Evolutionary conservation across 305 asterid species (phyloP), one percentile per base, ranked within the genome.

Genomic region (Solanum hybrid): DNA sequence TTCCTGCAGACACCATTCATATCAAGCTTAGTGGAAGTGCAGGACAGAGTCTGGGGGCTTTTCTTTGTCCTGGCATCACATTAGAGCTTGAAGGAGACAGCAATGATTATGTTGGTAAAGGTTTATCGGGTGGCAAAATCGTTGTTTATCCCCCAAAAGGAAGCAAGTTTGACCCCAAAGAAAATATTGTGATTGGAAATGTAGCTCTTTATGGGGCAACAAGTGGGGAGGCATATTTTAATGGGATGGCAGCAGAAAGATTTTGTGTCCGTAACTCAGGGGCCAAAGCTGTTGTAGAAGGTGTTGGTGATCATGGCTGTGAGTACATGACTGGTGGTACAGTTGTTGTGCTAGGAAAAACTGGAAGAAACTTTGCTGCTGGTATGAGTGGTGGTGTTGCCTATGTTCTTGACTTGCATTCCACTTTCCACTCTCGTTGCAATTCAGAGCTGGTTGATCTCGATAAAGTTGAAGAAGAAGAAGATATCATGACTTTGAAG

Each of bases 341-440:
- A 64, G 95, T 97, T 86, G 99, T 98, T 73, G 95, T 98, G 88
- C 94, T 98, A 42, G 99, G 99, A 85, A 95, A 93, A 92, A 95
- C 98, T 5, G 99, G 99, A 64, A 93, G 99, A 88, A 98, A 98
- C 92, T 98, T 98, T 91, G 99, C 99, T 85, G 99, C 99, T 89
- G 99, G 99, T 40, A 98, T 98, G 99, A 98, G 99, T 88, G 99
- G 99, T 46, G 99, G 99, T 40, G 40, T 96, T 90, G 99, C 99
- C 14, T 98, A 94, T 85, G 97, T 98, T 89, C 98, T 98, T 71
- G 99, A 98, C 91, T 90, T 91, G 86, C 97, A 94, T 87, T 95
- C 97, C 51, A 93, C 90, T 85, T 98, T 98, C 90, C 89, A 79
- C 69, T 94, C 97, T 10, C 95, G 93, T 88, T 98, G 99, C 96